Base-by-base conservation (phyloP, 1,139 yeast genomes). In the Blastobotrys arbuscula region DNA sequence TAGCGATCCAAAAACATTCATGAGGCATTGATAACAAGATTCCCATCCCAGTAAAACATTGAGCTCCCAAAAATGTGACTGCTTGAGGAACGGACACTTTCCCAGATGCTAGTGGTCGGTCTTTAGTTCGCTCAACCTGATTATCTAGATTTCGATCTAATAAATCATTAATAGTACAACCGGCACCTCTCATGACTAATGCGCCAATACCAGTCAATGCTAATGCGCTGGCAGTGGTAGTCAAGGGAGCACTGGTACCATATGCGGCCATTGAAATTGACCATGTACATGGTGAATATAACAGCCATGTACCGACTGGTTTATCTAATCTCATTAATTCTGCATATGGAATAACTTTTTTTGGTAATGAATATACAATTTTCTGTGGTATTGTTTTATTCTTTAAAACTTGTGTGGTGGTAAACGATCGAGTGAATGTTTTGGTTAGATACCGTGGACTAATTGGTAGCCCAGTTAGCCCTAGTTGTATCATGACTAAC, bases 131-230 rank as follows among this genome's bases (percentile, higher is more conserved):
- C 9, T 84, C 83, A 2, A 94, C 98, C 63, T 88, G 78, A 54
- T 77, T 75, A 61, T 94, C 99, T 48, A 90, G 72, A 53, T 90
- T 74, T 50, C 90, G 73, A 63, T 94, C 99, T 63, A 83, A 72
- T 47, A 90, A 72, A 65, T 94, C 99, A 62, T 94, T 94, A 50
- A 94, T 83, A 1, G 96, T 90, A 64, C 99, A 94, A 0, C 98
- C 99, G 1, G 97, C 97, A 36, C 97, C 97, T 66, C 99, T 78
- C 96, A 94, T 92, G 15, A 90, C 74, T 37, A 90, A 62, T 0
- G 97, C 79, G 12, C 99, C 99, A 2, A 82, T 71, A 1, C 92
- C 81, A 61, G 90, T 92, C 24, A 90, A 70, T 12, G 61, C 63
- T 36, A 84, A 63, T 57, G 82, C 84, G 55, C 76, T 74, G 0